Percentiles rank a stretch among this genome's conserved stretches.
phyloP scores from a whole-genome alignment of 2,329 filamentous ascomycete species.

The Venturia effusa region DNA sequence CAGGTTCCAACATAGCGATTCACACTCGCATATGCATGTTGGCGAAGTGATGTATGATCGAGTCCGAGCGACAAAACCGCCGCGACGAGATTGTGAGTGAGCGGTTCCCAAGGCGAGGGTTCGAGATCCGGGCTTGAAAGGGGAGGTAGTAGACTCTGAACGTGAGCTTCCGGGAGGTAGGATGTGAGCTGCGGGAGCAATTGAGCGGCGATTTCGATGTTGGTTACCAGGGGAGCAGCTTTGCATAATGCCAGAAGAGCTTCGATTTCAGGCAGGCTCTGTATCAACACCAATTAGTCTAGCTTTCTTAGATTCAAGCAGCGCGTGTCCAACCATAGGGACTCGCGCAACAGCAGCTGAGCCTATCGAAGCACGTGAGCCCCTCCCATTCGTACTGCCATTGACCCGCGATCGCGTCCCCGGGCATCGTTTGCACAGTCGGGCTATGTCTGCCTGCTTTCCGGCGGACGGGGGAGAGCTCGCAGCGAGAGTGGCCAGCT shows the following conservation, averaged over 20 bases:
- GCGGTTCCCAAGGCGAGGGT: conserved; percentile 77
- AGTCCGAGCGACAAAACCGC: conserved; percentile 74
- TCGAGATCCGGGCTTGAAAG: conserved; percentile 69
- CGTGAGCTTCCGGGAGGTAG: conserved; percentile 77
- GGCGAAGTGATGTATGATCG: conserved; percentile 58
- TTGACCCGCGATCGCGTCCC: conserved; percentile 10
- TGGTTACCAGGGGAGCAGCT: conserved; percentile 66
- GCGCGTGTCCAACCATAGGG: conserved; percentile 24
- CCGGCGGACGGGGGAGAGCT: conserved; percentile 20
- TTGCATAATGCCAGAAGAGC: conserved; percentile 85
- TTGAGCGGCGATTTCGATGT: conserved; percentile 61
- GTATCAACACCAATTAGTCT: not conserved
- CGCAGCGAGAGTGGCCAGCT: conserved; percentile 37
- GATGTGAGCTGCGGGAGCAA: conserved; percentile 69
- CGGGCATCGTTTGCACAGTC: conserved; percentile 30
- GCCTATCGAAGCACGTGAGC: conserved; percentile 5
- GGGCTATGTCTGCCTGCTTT: conserved; percentile 27
- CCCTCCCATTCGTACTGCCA: conserved; percentile 9
- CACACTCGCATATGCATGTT: conserved; percentile 55
- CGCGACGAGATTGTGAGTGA: conserved; percentile 67
- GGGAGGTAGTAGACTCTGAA: conserved; percentile 57
- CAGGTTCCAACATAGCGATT: conserved; percentile 65
- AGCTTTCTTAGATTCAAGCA: conserved; percentile 7
- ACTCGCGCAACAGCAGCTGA: conserved; percentile 14
- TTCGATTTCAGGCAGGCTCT: conserved; percentile 86